Evolutionary conservation across 2,329 filamentous ascomycete genomes (phyloP).

Genomic region (Grosmannia clavigera): DNA sequence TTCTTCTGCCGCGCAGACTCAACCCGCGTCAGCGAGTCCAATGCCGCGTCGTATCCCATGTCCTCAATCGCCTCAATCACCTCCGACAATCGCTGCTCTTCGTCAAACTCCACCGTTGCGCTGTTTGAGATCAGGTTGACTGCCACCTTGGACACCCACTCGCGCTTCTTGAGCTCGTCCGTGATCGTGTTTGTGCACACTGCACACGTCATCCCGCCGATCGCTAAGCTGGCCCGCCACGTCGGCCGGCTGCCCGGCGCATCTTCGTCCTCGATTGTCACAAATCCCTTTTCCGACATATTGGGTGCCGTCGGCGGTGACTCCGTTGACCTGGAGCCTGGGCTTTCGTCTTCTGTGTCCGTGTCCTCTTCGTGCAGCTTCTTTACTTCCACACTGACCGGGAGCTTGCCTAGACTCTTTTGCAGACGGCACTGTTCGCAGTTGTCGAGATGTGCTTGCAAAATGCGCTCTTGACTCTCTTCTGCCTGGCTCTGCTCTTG

Average conservation of each 20-base stretch:
- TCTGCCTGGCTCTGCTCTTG: neutral
- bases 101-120: slow-evolving; percentile 45
- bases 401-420: neutral
- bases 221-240: slow-evolving; percentile 44
- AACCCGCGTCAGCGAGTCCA: slow-evolving; percentile 37
- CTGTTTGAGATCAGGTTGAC: slow-evolving; percentile 59
- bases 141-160: slow-evolving; percentile 43
- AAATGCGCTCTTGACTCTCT: slow-evolving; percentile 1
- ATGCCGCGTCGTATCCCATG: slow-evolving; percentile 52
- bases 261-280: slow-evolving; percentile 23
- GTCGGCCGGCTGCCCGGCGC: slow-evolving; percentile 16
- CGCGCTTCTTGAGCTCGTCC: slow-evolving; percentile 41
- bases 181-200: slow-evolving; percentile 54
- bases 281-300: slow-evolving; percentile 16
- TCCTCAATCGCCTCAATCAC: slow-evolving; percentile 45
- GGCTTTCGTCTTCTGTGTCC: neutral
- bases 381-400: neutral
- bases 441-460: slow-evolving; percentile 27
- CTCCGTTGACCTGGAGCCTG: neutral
- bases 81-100: slow-evolving; percentile 29
- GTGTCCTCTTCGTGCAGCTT: neutral
- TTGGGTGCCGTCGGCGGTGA: neutral
- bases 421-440: slow-evolving; percentile 27
- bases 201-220: slow-evolving; percentile 64
- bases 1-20: slow-evolving; percentile 2